Evolutionary conservation across 2,329 filamentous ascomycete genomes (phyloP).

Genomic region (Cordyceps fumosorosea): DNA sequence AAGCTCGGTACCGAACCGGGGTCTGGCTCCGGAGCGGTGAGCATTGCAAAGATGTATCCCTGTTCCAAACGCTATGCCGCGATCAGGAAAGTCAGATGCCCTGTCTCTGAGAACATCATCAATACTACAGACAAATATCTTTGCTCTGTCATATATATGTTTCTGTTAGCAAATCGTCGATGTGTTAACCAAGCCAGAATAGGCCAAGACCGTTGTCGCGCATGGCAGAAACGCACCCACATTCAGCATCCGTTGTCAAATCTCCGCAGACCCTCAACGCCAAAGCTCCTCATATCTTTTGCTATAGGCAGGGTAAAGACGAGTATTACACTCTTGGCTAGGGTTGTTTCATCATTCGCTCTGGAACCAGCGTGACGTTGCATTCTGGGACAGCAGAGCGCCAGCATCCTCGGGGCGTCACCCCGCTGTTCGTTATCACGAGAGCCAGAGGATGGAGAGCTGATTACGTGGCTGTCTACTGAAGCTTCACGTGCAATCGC

Average conservation of each 20-base stretch:
- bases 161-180: background rate
- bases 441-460: background rate
- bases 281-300: background rate
- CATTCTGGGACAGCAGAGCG: background rate
- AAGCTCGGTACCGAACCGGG: background rate
- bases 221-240: background rate
- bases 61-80: background rate
- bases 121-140: background rate
- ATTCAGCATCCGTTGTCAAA: background rate
- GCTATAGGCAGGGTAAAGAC: background rate
- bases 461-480: background rate
- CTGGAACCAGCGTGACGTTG: background rate
- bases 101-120: background rate
- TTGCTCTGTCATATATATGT: background rate
- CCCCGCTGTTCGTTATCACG: background rate
- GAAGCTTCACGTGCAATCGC: background rate
- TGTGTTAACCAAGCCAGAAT: background rate
- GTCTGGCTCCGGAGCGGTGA: background rate
- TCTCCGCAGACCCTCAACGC: background rate
- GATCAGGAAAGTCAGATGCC: background rate
- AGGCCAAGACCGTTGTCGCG: background rate
- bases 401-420: background rate
- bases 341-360: background rate
- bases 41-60: background rate
- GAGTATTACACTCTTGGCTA: background rate